Evolutionary conservation across 805 yeast genomes (phyloP).

Genomic region (Nakazawaea peltata): DNA sequence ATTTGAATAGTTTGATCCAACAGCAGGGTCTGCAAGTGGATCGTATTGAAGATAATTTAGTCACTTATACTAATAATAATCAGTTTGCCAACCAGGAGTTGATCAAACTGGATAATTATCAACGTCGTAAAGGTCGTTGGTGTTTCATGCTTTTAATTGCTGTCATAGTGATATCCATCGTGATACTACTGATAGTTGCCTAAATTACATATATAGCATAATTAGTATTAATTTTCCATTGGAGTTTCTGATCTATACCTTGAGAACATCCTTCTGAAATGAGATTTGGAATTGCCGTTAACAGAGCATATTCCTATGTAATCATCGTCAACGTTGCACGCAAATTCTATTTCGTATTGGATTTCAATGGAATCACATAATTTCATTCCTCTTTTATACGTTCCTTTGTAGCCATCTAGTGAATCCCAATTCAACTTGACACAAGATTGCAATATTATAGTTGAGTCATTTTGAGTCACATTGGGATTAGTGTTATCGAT

Average conservation of each 20-base stretch:
- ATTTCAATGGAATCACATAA: conserved; percentile 44
- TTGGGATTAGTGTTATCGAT: background rate
- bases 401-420: conserved; percentile 65
- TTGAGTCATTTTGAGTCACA: too few species aligned
- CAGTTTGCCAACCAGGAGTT: conserved; percentile 68
- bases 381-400: conserved; percentile 41
- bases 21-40: conserved; percentile 86
- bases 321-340: too few species aligned
- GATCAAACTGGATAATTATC: conserved; percentile 67
- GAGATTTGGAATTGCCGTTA: background rate
- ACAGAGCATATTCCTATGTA: background rate
- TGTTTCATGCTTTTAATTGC: conserved; percentile 57
- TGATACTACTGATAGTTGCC: conserved; percentile 25
- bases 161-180: conserved; percentile 47
- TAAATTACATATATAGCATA: background rate
- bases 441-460: too few species aligned
- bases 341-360: conserved; percentile 11
- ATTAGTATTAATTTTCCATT: background rate
- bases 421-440: conserved; percentile 43
- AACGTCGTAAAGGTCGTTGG: conserved; percentile 63
- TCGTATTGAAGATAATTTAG: conserved; percentile 72
- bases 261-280: conserved; percentile 3
- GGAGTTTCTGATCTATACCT: conserved; percentile 3
- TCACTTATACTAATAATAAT: conserved; percentile 53
- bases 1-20: conserved; percentile 65